These are phyloP conservation scores for Rosa rugosa DNA, from an alignment of 306 rosid genomes.

Conservation along the genomic window DNA sequence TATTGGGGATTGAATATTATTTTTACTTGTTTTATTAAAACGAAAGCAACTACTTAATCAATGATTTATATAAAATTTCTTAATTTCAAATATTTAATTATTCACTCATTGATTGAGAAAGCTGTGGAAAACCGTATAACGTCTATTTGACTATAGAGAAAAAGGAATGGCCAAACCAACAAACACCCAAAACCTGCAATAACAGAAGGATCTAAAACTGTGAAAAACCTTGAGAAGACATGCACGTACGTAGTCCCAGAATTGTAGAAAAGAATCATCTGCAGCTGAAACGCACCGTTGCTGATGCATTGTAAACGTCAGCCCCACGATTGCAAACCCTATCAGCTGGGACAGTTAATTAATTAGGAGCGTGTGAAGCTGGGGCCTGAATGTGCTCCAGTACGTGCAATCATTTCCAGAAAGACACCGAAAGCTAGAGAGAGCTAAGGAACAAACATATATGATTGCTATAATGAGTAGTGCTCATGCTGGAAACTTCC, in stretches of 20 bases:
- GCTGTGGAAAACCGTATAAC: too few relatives aligned
- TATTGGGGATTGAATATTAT: too few relatives aligned
- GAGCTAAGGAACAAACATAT: neutral
- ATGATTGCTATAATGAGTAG: slow-evolving; percentile 5
- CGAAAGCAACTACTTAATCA: too few relatives aligned
- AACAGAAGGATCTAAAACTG: too few relatives aligned
- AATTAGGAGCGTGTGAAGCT: neutral
- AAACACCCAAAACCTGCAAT: too few relatives aligned
- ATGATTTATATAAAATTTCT: too few relatives aligned
- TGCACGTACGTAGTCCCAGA: neutral
- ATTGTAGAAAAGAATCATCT: neutral
- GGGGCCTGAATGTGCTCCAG: neutral
- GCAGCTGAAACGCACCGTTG: neutral
- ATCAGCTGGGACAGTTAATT: neutral
- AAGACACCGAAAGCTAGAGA: neutral
- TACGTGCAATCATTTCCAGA: neutral
- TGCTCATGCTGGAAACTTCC: slow-evolving; percentile 12
- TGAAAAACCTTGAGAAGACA: neutral
- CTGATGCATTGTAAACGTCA: neutral
- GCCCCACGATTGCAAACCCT: slow-evolving; percentile 7
- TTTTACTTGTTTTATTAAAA: too few relatives aligned
- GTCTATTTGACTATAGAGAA: too few relatives aligned
- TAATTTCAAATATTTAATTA: too few relatives aligned
- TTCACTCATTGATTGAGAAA: too few relatives aligned
- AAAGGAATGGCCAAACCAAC: too few relatives aligned